A percentile compares a stretch with the other conserved stretches of the same genome.
Evolutionary conservation across 768 basidiomycete genomes (phyloP).

Genomic region (Leccinum fibrillosum): DNA sequence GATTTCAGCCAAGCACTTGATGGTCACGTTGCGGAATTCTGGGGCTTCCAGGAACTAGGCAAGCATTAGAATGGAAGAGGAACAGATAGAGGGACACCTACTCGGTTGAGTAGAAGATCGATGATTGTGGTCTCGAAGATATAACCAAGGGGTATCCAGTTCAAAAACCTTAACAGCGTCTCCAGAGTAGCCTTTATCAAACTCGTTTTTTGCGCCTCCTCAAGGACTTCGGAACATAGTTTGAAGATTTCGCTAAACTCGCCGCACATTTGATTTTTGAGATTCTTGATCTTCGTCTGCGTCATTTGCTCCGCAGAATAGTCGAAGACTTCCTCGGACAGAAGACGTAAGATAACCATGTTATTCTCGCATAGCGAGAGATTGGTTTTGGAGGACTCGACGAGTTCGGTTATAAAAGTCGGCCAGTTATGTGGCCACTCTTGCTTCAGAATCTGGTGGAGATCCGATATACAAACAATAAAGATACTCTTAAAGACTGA

Average conservation of each 20-base stretch:
- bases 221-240: conserved; percentile 92
- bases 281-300: conserved; percentile 92
- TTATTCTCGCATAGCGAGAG: conserved; percentile 98
- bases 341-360: conserved; percentile 95
- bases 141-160: conserved; percentile 99
- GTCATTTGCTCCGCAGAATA: conserved; percentile 99
- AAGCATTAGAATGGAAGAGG: conserved; percentile 9
- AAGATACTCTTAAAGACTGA: background rate
- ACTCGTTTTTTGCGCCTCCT: conserved; percentile 94
- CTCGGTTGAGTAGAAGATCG: conserved; percentile 86
- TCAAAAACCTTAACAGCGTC: conserved; percentile 91
- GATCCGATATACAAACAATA: conserved; percentile 5
- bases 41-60: conserved; percentile 90
- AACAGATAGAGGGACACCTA: conserved; percentile 41
- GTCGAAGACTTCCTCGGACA: conserved; percentile 99
- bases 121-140: conserved; percentile 99
- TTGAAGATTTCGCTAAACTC: conserved; percentile 98
- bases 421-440: conserved; percentile 99
- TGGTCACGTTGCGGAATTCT: conserved; percentile 95
- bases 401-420: conserved; percentile 93
- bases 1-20: conserved; percentile 96
- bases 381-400: conserved; percentile 95
- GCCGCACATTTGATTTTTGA: conserved; percentile 98
- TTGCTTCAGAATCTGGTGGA: conserved; percentile 88
- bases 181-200: conserved; percentile 94